These are phyloP conservation scores for Microsporum ferrugineum DNA, from an alignment of 2,329 filamentous ascomycete genomes.

Conservation along the genomic window DNA sequence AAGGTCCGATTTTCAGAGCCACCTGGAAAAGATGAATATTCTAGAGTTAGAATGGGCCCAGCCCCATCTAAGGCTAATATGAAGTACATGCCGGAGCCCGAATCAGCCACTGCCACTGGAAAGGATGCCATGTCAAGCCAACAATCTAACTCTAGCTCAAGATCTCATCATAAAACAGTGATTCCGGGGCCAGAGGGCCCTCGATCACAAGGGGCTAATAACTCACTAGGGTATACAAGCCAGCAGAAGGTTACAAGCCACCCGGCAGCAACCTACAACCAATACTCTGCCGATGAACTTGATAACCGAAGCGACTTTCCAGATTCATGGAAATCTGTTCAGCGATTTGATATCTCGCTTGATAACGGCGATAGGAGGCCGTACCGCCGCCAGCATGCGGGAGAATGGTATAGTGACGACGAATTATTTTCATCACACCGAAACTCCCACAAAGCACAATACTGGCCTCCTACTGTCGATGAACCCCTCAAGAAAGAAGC, in stretches of 20 bases:
- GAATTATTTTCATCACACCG: constrained; percentile 10
- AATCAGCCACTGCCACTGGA: neutral
- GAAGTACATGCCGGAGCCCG: neutral
- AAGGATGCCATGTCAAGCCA: neutral
- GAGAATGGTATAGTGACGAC: constrained; percentile 15
- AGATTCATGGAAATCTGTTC: neutral
- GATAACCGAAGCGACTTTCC: neutral
- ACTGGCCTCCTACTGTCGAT: neutral
- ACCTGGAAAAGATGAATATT: neutral
- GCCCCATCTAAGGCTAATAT: constrained; percentile 7
- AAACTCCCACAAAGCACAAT: neutral
- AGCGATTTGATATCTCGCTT: neutral
- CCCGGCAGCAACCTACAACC: neutral
- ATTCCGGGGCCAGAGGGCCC: neutral
- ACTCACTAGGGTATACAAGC: neutral
- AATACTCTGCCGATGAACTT: constrained; percentile 1
- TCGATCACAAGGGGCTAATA: neutral
- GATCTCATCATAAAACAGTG: neutral
- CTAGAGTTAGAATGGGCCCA: constrained; percentile 8
- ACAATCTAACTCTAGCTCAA: neutral
- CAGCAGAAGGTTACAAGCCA: neutral
- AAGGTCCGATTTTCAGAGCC: constrained; percentile 12
- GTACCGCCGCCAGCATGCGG: neutral
- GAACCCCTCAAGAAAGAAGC: neutral
- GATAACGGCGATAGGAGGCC: neutral